Evolutionary conservation across 257 asterid genomes (phyloP).

Genomic region (Penstemon eatonii): DNA sequence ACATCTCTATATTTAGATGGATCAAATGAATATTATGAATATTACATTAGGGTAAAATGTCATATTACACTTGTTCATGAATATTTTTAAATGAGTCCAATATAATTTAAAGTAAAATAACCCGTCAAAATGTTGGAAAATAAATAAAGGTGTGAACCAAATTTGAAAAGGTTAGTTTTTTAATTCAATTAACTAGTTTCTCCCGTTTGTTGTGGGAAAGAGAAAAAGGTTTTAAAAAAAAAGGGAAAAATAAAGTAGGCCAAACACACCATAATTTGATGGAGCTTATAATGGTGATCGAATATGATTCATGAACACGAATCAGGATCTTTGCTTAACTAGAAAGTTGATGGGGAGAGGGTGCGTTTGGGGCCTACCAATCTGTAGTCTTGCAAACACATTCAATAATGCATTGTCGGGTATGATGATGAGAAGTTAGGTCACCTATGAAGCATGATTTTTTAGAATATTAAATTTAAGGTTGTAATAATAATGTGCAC

Average conservation of each 20-base stretch:
- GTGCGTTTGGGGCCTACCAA: constrained; percentile 37
- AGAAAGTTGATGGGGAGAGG: constrained; percentile 40
- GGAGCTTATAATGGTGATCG: constrained; percentile 35
- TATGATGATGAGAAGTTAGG: constrained; percentile 46
- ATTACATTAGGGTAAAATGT: no score
- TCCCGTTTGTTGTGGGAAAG: constrained; percentile 34
- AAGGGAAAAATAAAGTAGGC: constrained; percentile 36
- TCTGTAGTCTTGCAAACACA: constrained; percentile 37
- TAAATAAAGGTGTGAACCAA: constrained; percentile 47
- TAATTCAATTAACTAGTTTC: constrained; percentile 19
- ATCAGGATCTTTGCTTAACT: constrained; percentile 54
- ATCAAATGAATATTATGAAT: no score
- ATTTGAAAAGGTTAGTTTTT: constrained; percentile 5
- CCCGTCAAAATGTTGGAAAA: constrained; percentile 30
- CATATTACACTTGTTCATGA: no score
- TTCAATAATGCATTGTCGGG: constrained; percentile 48
- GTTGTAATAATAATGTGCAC: constrained; percentile 20
- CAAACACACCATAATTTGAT: constrained; percentile 42
- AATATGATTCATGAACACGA: constrained; percentile 54
- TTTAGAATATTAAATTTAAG: neutral
- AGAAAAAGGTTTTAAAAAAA: neutral
- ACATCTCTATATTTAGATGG: no score
- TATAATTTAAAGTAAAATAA: neutral
- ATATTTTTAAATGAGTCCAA: no score
- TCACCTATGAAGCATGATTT: constrained; percentile 44